These are phyloP conservation scores for Lentinus polychrous DNA, from an alignment of 1,284 basidiomycete genomes.

Conservation along the genomic window DNA sequence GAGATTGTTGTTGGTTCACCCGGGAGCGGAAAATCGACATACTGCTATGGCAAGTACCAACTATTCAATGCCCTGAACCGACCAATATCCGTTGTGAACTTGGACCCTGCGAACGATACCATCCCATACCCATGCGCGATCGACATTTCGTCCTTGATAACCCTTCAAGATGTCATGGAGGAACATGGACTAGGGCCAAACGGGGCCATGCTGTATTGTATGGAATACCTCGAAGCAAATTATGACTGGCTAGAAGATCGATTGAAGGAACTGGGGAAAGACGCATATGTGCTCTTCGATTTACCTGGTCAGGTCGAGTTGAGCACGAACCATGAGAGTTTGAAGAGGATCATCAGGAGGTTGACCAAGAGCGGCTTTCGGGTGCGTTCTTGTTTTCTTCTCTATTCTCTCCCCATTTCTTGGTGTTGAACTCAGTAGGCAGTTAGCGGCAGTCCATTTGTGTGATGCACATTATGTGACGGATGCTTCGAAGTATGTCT, in stretches of 20 bases:
- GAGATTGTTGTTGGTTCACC: slow-evolving; percentile 90
- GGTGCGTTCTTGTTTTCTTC: slow-evolving; percentile 43
- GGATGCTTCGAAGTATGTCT: slow-evolving; percentile 92
- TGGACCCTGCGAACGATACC: slow-evolving; percentile 91
- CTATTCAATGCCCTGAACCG: slow-evolving; percentile 84
- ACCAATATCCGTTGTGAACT: slow-evolving; percentile 86
- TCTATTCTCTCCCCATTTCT: slow-evolving; percentile 7
- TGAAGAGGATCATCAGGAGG: slow-evolving; percentile 73
- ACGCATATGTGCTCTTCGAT: slow-evolving; percentile 90
- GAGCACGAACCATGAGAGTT: slow-evolving; percentile 89
- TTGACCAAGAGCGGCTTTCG: slow-evolving; percentile 78
- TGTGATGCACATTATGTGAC: slow-evolving; percentile 97
- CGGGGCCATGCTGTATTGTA: slow-evolving; percentile 94
- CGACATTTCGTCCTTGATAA: slow-evolving; percentile 83
- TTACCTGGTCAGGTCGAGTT: slow-evolving; percentile 97
- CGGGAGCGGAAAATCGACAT: slow-evolving; percentile 91
- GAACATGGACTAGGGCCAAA: slow-evolving; percentile 89
- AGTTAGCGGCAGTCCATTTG: slow-evolving; percentile 93
- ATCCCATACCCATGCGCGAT: slow-evolving; percentile 91
- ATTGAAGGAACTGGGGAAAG: slow-evolving; percentile 60
- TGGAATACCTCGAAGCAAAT: slow-evolving; percentile 96
- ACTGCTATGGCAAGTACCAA: slow-evolving; percentile 90
- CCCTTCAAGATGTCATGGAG: slow-evolving; percentile 84
- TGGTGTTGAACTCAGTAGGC: slow-evolving; percentile 21
- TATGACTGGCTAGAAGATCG: slow-evolving; percentile 88